Base-by-base conservation (phyloP, 805 yeast species). In the Dipodascus geniculatus region DNA sequence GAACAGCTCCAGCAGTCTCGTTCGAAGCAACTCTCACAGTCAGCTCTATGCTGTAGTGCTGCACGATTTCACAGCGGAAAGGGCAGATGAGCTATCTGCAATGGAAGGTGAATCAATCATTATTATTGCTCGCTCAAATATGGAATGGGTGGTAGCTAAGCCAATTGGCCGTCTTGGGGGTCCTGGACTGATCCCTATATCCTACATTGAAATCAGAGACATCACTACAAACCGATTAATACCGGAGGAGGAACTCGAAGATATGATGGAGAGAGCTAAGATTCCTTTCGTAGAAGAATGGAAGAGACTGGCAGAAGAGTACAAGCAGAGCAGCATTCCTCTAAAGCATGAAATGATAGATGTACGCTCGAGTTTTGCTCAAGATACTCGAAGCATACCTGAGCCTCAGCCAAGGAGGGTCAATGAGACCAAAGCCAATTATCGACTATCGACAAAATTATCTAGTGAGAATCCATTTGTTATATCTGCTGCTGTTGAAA, bases 81-180 rank as follows among this genome's bases (percentile, higher is more conserved):
- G 76, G 14, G 67, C 80, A 6, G 99, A 95, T 70, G 99, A 93
- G 69, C 75, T 93, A 58, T 83, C 84, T 57, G 87, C 91, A 2
- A 64, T 68, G 24, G 86, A 86, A 1, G 97, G 97, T 44, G 99
- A 93, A 62, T 84, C 86, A 61, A 77, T 93, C 57, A 86, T 90
- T 31, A 81, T 95, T 14, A 91, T 96, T 70, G 99, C 99, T 1
- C 98, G 90, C 68, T 95, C 91, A 65, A 89, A 88, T 54, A 85
- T 75, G 59, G 99, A 95, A 70, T 93, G 99, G 99, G 90, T 89
- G 61, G 93, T 93, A 55, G 98, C 97, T 3, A 93, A 93, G 67
- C 96, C 96, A 14, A 86, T 93, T 48, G 95, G 91, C 56, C 75
- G 97, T 53, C 73, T 93, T 42, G 98, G 99, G 23, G 99, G 97